Evolutionary conservation across 2,329 filamentous ascomycete genomes (phyloP).

Genomic region (Phoma sp.): DNA sequence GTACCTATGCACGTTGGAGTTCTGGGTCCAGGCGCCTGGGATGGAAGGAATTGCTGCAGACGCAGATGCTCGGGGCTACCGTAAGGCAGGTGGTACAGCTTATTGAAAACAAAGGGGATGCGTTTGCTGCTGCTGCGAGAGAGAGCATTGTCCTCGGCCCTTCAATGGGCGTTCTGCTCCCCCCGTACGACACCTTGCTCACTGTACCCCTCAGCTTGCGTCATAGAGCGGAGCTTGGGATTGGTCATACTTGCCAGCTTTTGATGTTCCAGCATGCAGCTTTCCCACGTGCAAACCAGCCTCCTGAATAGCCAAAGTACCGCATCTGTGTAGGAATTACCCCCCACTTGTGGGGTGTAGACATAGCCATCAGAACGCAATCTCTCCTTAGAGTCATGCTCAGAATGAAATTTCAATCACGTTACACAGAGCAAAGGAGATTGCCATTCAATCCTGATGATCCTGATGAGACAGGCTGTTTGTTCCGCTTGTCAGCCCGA

Average conservation of each 20-base stretch:
- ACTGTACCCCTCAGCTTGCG: conserved; percentile 27
- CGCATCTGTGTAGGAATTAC: not conserved
- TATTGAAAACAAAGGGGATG: not conserved
- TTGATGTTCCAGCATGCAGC: not conserved
- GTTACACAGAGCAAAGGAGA: not conserved
- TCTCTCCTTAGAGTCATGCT: not conserved
- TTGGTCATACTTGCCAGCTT: conserved; percentile 3
- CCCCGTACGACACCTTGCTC: conserved; percentile 6
- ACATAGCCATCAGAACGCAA: not conserved
- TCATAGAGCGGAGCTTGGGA: conserved; percentile 19
- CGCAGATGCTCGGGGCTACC: not conserved
- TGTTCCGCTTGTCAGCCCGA: conserved; percentile 25
- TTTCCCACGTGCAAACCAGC: not conserved
- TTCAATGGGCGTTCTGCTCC: conserved; percentile 10
- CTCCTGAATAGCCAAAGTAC: not conserved
- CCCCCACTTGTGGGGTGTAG: not conserved
- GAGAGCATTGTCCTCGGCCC: conserved; percentile 6
- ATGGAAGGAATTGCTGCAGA: not conserved
- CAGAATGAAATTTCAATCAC: not conserved
- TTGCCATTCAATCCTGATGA: not conserved
- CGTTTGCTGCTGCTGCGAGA: not conserved
- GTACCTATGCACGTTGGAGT: not conserved
- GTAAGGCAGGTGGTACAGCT: conserved; percentile 1
- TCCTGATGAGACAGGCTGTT: conserved; percentile 18
- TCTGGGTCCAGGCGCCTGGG: conserved; percentile 9